A percentile compares a stretch with the other conserved stretches of the same genome.
These are phyloP conservation scores for Lipomyces anomalus DNA, from an alignment of 805 yeast species.

Conservation along the genomic window DNA sequence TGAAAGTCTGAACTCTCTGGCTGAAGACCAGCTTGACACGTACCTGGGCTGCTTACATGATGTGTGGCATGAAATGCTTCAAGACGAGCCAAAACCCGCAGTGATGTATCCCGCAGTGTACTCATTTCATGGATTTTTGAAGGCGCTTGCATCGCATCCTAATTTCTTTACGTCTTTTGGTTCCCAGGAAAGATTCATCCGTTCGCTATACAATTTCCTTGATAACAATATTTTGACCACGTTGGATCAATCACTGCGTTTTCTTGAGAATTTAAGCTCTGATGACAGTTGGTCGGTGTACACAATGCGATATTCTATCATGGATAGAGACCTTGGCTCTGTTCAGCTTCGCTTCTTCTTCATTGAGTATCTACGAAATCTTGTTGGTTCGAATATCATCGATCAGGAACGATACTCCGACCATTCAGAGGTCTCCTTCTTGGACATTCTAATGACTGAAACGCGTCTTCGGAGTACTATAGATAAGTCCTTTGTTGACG, in stretches of 20 bases:
- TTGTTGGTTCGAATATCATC: conserved; percentile 29
- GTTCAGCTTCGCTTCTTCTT: conserved; percentile 23
- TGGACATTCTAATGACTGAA: conserved; percentile 6
- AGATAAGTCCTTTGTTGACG: background rate
- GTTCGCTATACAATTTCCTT: conserved; percentile 1
- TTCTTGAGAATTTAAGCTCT: conserved; percentile 3
- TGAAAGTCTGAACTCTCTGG: conserved; percentile 31
- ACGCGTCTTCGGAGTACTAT: background rate
- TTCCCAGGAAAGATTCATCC: conserved; percentile 4
- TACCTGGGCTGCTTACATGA: conserved; percentile 26
- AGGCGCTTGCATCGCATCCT: conserved; percentile 26
- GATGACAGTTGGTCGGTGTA: conserved; percentile 8
- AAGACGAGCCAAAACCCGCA: conserved; percentile 15
- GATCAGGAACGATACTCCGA: conserved; percentile 24
- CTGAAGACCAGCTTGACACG: conserved; percentile 25
- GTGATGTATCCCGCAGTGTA: conserved; percentile 25
- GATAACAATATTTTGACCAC: conserved; percentile 2
- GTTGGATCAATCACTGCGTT: conserved; percentile 13
- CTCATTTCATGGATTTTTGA: conserved; percentile 34
- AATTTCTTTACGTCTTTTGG: conserved; percentile 3
- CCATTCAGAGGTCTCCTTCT: conserved; percentile 4
- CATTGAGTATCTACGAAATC: conserved; percentile 22
- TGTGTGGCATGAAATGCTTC: conserved; percentile 1
- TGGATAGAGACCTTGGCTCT: conserved; percentile 28
- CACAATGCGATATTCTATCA: conserved; percentile 7